A percentile compares a stretch with the other conserved stretches of the same genome.
phyloP scores from a whole-genome alignment of 441 rosid genomes.

The Syzygium malaccense region DNA sequence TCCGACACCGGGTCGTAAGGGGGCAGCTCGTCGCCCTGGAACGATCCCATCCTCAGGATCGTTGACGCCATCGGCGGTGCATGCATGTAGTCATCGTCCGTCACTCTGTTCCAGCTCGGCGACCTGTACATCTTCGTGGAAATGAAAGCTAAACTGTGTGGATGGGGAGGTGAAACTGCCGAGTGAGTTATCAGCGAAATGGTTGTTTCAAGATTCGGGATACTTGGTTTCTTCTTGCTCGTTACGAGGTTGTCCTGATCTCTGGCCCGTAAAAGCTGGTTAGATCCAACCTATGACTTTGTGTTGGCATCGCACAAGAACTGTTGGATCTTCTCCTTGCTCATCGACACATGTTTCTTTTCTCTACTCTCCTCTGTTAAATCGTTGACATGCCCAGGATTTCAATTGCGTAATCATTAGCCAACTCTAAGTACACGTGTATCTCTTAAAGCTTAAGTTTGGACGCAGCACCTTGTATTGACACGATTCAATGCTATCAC shows the following conservation, averaged over 20 bases:
- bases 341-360: not conserved
- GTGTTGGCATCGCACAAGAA: not conserved
- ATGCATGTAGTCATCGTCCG: slow-evolving; percentile 43
- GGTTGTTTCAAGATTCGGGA: not conserved
- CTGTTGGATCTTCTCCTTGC: not conserved
- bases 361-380: not conserved
- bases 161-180: not conserved
- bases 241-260: not conserved
- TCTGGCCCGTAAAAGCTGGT: not conserved
- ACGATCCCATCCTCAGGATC: slow-evolving; percentile 21
- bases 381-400: not conserved
- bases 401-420: not conserved
- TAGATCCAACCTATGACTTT: not conserved
- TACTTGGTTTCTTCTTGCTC: not conserved
- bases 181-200: not conserved
- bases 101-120: slow-evolving; percentile 52
- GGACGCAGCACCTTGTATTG: not conserved
- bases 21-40: not conserved
- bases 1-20: not conserved
- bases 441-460: not conserved
- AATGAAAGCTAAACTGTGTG: not conserved
- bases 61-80: slow-evolving; percentile 29
- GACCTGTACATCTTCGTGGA: not conserved
- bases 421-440: not conserved
- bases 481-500: not conserved